Percentiles rank a stretch among this genome's conserved stretches.
These are phyloP conservation scores for Coelastrella sp. DNA, from an alignment of 139 green algal genomes.

Conservation along the genomic window DNA sequence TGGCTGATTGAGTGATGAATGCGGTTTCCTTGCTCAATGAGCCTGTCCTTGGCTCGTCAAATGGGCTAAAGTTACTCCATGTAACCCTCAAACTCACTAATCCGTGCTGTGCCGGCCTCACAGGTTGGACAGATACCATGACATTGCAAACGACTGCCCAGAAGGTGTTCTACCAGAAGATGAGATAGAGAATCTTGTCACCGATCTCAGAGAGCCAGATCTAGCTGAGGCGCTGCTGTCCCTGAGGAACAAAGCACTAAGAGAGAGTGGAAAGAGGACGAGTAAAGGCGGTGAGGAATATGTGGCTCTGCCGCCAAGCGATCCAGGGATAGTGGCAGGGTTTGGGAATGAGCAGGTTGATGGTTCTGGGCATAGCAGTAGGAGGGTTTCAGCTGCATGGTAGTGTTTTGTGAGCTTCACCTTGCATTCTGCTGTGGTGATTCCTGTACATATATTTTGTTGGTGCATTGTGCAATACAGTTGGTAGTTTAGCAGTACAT, in stretches of 20 bases:
- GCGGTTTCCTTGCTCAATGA: no score
- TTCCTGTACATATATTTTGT: no score
- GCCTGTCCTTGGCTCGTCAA: neutral
- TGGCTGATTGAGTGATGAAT: no score
- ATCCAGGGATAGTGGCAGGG: neutral
- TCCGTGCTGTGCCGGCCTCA: neutral
- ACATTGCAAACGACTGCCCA: neutral
- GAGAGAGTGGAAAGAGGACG: conserved; percentile 6
- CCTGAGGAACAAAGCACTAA: conserved; percentile 24
- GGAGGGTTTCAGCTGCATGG: neutral
- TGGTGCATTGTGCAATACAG: no score
- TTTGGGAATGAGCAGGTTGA: neutral
- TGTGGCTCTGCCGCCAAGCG: conserved; percentile 6
- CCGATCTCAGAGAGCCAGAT: conserved; percentile 21
- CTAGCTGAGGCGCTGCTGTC: conserved; percentile 34
- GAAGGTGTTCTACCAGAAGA: conserved; percentile 44
- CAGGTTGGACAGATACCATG: conserved; percentile 41
- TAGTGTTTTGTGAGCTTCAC: no score
- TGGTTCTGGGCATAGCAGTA: neutral
- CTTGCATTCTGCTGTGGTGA: no score
- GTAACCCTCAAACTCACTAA: neutral
- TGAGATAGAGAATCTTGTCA: conserved; percentile 27
- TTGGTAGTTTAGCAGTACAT: no score
- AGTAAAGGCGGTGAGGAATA: conserved; percentile 31
- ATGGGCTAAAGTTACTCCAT: neutral